Evolutionary conservation across 148 eudicot genomes (phyloP), one percentile per base, ranked within the genome.

Genomic region (Bassia scoparia): DNA sequence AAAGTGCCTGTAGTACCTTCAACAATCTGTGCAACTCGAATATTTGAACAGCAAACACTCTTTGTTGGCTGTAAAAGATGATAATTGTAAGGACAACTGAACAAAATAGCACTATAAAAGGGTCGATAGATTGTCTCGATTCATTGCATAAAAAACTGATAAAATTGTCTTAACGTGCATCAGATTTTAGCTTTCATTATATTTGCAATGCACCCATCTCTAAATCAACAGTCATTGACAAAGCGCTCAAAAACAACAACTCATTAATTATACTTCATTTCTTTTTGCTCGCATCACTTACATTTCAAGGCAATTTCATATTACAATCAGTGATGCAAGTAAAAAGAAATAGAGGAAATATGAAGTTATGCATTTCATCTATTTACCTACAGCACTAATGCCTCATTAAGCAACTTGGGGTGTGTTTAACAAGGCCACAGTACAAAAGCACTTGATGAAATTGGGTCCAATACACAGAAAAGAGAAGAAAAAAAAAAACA

Each of bases 1-100:
- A 62, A 26, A 24, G 66, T 38, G 1, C 58, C 38, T 53, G 14
- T 68, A 70, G 33, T 70, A 95, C 99, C 99, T 95, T 87, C 55
- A 95, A 77, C 81, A 95, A 69, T 82, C 97, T 82, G 82, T 95
- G 99, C 88, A 94, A 74, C 92, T 94, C 98, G 53, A 94, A 94
- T 54, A 94, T 84, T 90, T 94, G 98, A 83, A 91, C 85, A 43
- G 97, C 92, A 82, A 94, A 88, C 67, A 82, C 86, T 82, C 97
- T 82, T 77, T 91, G 98, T 69, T 94, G 98, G 73, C 98, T 94
- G 95, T 61, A 85, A 61, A 75, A 71, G 64, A 74, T 31, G 67
- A n/a, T n/a, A 70, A 77, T 74, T 49, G 64, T 63, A 76, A 62
- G 33, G 72, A 76, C 31, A 24, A 67, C 48, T 49, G 61, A 53